Evolutionary conservation across 768 basidiomycete species (phyloP).

Genomic region (Leccinum rimulosum): DNA sequence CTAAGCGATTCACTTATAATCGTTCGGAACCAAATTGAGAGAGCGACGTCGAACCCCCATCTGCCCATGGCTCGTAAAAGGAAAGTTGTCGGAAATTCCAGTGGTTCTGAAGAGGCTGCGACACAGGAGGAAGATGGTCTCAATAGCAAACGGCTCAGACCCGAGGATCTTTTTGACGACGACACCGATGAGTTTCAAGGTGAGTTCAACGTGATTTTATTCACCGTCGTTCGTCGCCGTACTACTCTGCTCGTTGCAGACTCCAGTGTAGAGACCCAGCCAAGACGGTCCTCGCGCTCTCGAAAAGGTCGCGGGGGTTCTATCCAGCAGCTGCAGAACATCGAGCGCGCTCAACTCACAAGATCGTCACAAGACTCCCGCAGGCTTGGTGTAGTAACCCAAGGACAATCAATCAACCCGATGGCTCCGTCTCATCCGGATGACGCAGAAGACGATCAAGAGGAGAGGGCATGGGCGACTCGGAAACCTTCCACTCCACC

Average conservation of each 20-base stretch:
- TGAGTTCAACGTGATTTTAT: neutral
- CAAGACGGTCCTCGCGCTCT: neutral
- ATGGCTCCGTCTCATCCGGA: neutral
- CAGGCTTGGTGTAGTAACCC: neutral
- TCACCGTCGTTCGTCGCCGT: neutral
- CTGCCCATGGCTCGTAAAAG: neutral
- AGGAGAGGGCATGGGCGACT: neutral
- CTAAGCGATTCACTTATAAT: too few relatives aligned
- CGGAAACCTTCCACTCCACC: neutral
- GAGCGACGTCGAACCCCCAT: neutral
- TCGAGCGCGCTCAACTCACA: neutral
- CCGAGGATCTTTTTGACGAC: neutral
- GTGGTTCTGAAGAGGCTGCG: neutral
- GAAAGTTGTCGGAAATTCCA: neutral
- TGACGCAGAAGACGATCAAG: neutral
- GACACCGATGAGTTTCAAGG: neutral
- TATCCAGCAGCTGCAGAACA: neutral
- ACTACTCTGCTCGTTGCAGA: neutral
- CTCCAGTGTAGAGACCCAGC: neutral
- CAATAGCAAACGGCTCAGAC: neutral
- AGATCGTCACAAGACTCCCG: neutral
- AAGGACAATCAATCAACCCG: neutral
- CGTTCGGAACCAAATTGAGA: too few relatives aligned
- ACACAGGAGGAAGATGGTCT: neutral
- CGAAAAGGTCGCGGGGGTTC: neutral